These are phyloP conservation scores for Serendipita vermifera DNA, from an alignment of 768 basidiomycete genomes.

Conservation along the genomic window DNA sequence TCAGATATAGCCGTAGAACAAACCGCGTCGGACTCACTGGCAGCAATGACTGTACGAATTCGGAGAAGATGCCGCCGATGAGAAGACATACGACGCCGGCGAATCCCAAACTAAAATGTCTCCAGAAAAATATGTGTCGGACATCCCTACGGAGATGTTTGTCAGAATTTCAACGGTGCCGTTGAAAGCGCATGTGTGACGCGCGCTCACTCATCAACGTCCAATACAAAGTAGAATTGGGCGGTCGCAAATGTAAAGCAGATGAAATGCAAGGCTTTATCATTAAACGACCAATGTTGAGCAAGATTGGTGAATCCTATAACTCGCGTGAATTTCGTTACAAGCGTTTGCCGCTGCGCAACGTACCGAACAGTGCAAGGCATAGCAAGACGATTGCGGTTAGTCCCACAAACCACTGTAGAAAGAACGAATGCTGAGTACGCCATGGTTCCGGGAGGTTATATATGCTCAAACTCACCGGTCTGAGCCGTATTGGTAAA, in stretches of 20 bases:
- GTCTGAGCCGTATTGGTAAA: neutral
- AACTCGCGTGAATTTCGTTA: neutral
- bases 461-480: neutral
- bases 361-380: conserved; percentile 62
- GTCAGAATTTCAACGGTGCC: neutral
- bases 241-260: conserved; percentile 64
- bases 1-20: conserved; percentile 7
- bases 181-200: neutral
- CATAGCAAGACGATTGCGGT: conserved; percentile 53
- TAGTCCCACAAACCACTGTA: conserved; percentile 70
- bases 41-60: conserved; percentile 65
- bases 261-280: conserved; percentile 55
- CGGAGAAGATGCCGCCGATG: conserved; percentile 68
- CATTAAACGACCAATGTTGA: neutral
- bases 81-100: conserved; percentile 61
- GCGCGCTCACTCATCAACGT: conserved; percentile 65
- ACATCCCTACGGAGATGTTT: conserved; percentile 39
- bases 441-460: neutral
- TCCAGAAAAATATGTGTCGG: conserved; percentile 79
- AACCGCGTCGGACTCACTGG: conserved; percentile 36
- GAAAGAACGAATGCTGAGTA: neutral
- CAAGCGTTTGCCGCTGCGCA: conserved; percentile 47
- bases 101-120: conserved; percentile 53
- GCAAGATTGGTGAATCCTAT: conserved; percentile 9
- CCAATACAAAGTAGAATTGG: conserved; percentile 78